Base-by-base conservation (phyloP, 331 rosid species). In the Acacia concinna region DNA sequence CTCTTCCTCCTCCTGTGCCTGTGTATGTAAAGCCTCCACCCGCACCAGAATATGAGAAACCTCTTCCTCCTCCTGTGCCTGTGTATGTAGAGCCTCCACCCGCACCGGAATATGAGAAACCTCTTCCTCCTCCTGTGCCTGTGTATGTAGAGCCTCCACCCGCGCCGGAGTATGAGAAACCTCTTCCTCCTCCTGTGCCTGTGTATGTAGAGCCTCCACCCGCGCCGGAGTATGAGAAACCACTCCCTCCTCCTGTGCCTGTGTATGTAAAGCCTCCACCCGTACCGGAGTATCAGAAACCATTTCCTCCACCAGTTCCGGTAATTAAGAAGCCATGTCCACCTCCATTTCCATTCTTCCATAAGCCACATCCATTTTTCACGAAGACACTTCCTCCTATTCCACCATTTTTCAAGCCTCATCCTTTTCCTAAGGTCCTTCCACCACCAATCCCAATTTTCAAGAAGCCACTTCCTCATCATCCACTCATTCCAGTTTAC, bases 391-490 rank as follows among this genome's bases (percentile, higher is more conserved):
- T 27, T 62, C 68, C 68, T 14, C 68, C 68, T 62, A 62, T 62
- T 62, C 68, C 68, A 1, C 34, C 73, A 41, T 8, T 23, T 43
- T 41, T 44, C 2, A 70, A 71, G 8, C 84, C 86, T 0, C 66
- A 5, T 40, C 85, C 80, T 4, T 75, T 81, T 3, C 69, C 79
- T 18, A 60, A 69, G 6, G 27, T 73, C 4, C 79, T 83, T 0
- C 67, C 67, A 25, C 83, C 89, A 43, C 86, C 77, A 1, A 59
- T 62, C 0, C 63, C 63, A 52, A n/a, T 52, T 52, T 21, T n/a
- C 60, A 52, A n/a, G 66, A 59, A 59, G 68, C 86, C 90, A 2
- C 84, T 30, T 18, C 75, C 63, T 56, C 81, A 78, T 0, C 84
- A 78, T 0, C 84, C 89, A 56, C 86, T 77, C 0, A 51, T 64